A percentile compares a stretch with the other conserved stretches of the same genome.
These are phyloP conservation scores for Cyclostephanos invisitatus DNA, from an alignment of 108 stramenopile genomes.

Conservation along the genomic window DNA sequence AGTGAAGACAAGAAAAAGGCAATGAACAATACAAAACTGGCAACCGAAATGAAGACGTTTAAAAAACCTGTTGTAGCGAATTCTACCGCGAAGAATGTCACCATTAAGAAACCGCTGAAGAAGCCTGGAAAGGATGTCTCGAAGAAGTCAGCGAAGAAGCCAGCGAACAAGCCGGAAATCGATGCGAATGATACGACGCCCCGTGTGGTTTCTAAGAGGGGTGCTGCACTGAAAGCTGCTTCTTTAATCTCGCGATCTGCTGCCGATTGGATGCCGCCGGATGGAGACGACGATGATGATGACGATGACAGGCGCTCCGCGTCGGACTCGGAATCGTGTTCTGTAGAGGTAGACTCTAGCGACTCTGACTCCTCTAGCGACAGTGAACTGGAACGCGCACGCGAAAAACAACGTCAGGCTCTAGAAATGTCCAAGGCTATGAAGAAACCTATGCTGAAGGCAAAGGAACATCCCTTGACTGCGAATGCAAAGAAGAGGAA, in stretches of 20 bases:
- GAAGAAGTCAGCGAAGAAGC: conserved; percentile 38
- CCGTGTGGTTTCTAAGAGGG: conserved; percentile 14
- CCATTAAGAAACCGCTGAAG: conserved; percentile 47
- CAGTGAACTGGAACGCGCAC: conserved; percentile 53
- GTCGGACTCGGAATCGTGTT: not conserved
- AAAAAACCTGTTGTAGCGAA: not conserved
- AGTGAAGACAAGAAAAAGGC: conserved; percentile 6
- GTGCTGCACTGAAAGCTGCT: conserved; percentile 35
- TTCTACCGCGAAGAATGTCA: not conserved
- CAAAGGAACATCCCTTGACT: conserved; percentile 22
- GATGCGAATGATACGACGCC: not conserved
- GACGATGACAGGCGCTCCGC: conserved; percentile 15
- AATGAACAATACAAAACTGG: conserved; percentile 19
- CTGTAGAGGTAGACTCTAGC: not conserved
- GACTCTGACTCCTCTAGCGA: conserved; percentile 19
- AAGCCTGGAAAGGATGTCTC: conserved; percentile 49
- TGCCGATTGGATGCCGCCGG: conserved; percentile 39
- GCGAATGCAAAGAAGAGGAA: conserved; percentile 38
- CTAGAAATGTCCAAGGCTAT: conserved; percentile 20
- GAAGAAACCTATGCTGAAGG: conserved; percentile 34
- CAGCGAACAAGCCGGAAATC: conserved; percentile 8
- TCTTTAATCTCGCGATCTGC: conserved; percentile 38
- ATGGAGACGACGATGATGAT: conserved; percentile 39
- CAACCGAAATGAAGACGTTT: not conserved
- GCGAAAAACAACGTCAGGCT: conserved; percentile 57